phyloP scores from a whole-genome alignment of 805 yeast species.

The Wickerhamomyces hampshirensis region DNA sequence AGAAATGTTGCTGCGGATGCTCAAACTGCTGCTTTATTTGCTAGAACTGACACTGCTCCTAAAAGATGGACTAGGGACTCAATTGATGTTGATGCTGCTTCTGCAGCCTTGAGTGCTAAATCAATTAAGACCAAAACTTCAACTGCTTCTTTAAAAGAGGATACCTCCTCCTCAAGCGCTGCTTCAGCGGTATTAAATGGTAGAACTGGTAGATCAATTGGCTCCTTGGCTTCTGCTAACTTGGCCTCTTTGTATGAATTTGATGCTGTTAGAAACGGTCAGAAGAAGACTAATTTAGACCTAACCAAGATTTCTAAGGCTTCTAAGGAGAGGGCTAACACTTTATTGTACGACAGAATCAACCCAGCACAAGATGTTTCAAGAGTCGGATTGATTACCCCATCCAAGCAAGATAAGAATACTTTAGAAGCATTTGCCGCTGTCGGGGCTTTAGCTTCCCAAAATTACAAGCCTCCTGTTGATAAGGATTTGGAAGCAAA shows the following conservation, averaged over 20 bases:
- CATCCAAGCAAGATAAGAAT: constrained; percentile 35
- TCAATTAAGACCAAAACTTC: background rate
- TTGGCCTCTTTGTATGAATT: constrained; percentile 38
- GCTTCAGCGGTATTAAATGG: constrained; percentile 17
- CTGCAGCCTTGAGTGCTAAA: constrained; percentile 33
- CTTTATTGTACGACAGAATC: constrained; percentile 26
- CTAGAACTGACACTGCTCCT: constrained; percentile 42
- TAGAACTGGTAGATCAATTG: constrained; percentile 30
- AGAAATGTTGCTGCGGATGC: constrained; percentile 57
- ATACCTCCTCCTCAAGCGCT: constrained; percentile 13
- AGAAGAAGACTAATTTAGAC: constrained; percentile 38
- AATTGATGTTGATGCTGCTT: constrained; percentile 44
- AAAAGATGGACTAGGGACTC: constrained; percentile 47
- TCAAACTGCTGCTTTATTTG: constrained; percentile 57
- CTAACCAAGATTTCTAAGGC: constrained; percentile 46
- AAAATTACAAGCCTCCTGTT: constrained; percentile 34
- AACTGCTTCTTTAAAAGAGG: constrained; percentile 1
- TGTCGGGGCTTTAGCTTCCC: constrained; percentile 52
- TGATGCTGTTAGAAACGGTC: constrained; percentile 39
- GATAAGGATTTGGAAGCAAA: constrained; percentile 41
- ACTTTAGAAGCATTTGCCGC: constrained; percentile 45
- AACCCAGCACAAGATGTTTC: constrained; percentile 25
- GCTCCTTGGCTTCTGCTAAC: constrained; percentile 34
- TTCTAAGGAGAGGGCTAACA: constrained; percentile 38
- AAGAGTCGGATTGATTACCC: constrained; percentile 38